Base-by-base conservation (phyloP, 73 alveolate species). In the Blepharisma japonicum region DNA sequence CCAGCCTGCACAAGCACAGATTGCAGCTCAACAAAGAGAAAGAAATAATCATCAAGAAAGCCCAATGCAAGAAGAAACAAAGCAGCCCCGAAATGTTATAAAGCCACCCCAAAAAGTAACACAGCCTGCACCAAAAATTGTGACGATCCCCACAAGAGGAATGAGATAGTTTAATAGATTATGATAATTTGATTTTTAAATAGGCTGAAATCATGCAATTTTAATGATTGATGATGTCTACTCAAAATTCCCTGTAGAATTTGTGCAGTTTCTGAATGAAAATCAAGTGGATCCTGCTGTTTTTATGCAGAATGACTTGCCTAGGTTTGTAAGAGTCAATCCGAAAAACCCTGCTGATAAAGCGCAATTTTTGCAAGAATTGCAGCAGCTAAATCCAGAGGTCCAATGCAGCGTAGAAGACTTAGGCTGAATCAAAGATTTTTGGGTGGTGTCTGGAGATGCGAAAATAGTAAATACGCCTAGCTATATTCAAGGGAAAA, bases 361-460 rank as follows among this genome's bases (percentile, higher is more conserved):
- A 20, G 32, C 18, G 0, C 32, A n/a, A 53, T 53, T 53, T 53
- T n/a, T 14, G 3, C 23, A 14, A 53, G 68, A 53, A 53, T 53
- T 53, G 23, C 32, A 53, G 23, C 18, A 14, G 18, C 3, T n/a
- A n/a, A 53, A 53, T 3, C 18, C 23, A n/a, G 68, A 20, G 18
- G 25, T 55, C 54, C 51, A 82, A 46, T 68, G 51, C n/a, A 21
- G 68, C 6, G 54, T 78, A n/a, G 14, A 55, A 6, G 78, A 9
- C 6, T 46, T 82, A 2, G 18, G 14, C 20, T 56, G 77, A 45
- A 82, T 82, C n/a, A 23, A 27, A 14, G 46, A 82, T 42, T 55
- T 76, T 21, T 78, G 72, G 55, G 51, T 86, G 3, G 38, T 82
- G 0, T 79, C 89, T 6, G 81, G 56, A 50, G 45, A 76, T 7